Evolutionary conservation across 257 asterid genomes (phyloP).

Genomic region (Solanum arcanum): DNA sequence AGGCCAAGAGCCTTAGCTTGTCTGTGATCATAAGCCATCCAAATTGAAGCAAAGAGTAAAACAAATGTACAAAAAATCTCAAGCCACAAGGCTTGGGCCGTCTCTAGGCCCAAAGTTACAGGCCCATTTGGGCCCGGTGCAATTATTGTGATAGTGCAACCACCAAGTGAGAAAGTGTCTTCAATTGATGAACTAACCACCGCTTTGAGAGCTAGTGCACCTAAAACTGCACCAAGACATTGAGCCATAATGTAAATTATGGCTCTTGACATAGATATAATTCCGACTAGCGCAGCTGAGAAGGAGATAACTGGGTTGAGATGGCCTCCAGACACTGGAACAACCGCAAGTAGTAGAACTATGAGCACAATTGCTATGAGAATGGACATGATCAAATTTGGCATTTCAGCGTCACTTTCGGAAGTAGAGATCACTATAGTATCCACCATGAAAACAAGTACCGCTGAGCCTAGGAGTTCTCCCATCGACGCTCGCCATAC

Average conservation of each 20-base stretch:
- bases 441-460: conserved; percentile 56
- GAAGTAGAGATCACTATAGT: conserved; percentile 53
- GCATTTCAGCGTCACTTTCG: conserved; percentile 19
- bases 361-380: no score
- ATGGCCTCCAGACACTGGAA: no score
- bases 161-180: conserved; percentile 47
- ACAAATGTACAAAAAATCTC: conserved; percentile 51
- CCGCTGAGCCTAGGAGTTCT: conserved; percentile 59
- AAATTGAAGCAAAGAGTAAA: conserved; percentile 47
- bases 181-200: no score
- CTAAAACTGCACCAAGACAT: no score
- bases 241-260: no score
- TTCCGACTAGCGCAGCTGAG: no score
- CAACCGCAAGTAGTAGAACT: no score
- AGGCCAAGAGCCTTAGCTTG: conserved; percentile 43
- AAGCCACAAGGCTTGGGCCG: conserved; percentile 59
- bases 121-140: conserved; percentile 51
- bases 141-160: conserved; percentile 48
- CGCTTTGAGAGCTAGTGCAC: no score
- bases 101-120: conserved; percentile 21
- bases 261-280: no score
- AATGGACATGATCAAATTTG: no score
- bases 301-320: no score
- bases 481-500: conserved; percentile 70
- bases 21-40: conserved; percentile 72